Evolutionary conservation across 2,329 filamentous ascomycete genomes (phyloP).

Genomic region (Chrysoporthe austroafricana): DNA sequence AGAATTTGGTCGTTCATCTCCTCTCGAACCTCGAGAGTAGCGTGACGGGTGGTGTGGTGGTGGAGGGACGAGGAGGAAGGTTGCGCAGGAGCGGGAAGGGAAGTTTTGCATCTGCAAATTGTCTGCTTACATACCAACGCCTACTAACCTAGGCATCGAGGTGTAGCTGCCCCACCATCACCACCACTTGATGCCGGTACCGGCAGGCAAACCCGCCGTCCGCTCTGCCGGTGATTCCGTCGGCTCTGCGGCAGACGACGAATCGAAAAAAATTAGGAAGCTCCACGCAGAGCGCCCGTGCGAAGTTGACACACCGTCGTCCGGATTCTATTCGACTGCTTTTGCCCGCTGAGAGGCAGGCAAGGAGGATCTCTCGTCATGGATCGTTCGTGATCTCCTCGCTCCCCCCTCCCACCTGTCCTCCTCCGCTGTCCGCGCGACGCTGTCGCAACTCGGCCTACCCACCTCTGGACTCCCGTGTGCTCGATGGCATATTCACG

Average conservation of each 20-base stretch:
- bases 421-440: neutral
- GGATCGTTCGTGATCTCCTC: neutral
- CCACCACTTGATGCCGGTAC: neutral
- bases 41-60: neutral
- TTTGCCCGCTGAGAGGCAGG: neutral
- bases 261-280: neutral
- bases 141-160: neutral
- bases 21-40: neutral
- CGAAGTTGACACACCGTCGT: constrained; percentile 1
- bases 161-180: neutral
- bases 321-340: neutral
- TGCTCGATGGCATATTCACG: neutral
- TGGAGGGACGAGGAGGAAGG: neutral
- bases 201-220: neutral
- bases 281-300: neutral
- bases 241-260: neutral
- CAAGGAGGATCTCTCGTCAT: neutral
- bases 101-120: neutral
- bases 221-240: neutral
- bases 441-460: neutral
- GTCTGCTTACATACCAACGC: neutral
- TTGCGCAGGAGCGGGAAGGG: neutral
- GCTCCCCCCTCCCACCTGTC: neutral
- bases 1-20: neutral
- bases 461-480: neutral